These are phyloP conservation scores for Schizochytrium sp. DNA, from an alignment of 108 stramenopile genomes.

Conservation along the genomic window DNA sequence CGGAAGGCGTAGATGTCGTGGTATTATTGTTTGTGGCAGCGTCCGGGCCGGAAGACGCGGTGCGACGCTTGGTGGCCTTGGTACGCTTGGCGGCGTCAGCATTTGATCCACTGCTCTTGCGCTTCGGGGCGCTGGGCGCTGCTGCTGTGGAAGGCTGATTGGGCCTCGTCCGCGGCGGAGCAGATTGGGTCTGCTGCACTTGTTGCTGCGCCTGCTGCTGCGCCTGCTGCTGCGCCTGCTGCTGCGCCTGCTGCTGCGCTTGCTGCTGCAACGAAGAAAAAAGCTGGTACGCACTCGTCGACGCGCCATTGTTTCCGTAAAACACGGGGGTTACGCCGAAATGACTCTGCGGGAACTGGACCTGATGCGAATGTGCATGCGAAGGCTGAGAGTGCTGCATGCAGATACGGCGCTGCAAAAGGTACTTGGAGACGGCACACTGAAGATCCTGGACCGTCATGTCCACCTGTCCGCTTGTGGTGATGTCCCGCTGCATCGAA, in stretches of 20 bases:
- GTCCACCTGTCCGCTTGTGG: not conserved
- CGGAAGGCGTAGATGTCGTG: too few relatives aligned
- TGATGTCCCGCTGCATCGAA: not conserved
- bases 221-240: not conserved
- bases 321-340: not conserved
- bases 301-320: not conserved
- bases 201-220: not conserved
- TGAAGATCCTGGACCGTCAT: conserved; percentile 2
- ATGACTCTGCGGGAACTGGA: not conserved
- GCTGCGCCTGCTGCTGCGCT: not conserved
- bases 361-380: not conserved
- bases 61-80: not conserved
- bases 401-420: not conserved
- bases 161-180: not conserved
- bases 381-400: not conserved
- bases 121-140: too few relatives aligned
- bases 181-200: not conserved
- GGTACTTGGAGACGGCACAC: conserved; percentile 3
- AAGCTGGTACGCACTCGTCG: not conserved
- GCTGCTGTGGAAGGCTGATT: too few relatives aligned
- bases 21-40: too few relatives aligned
- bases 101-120: too few relatives aligned
- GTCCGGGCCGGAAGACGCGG: not conserved
- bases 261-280: not conserved
- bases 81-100: not conserved